Evolutionary conservation across 257 asterid species (phyloP), one percentile per base, ranked within the genome.

Genomic region (Solanum lignicaule): DNA sequence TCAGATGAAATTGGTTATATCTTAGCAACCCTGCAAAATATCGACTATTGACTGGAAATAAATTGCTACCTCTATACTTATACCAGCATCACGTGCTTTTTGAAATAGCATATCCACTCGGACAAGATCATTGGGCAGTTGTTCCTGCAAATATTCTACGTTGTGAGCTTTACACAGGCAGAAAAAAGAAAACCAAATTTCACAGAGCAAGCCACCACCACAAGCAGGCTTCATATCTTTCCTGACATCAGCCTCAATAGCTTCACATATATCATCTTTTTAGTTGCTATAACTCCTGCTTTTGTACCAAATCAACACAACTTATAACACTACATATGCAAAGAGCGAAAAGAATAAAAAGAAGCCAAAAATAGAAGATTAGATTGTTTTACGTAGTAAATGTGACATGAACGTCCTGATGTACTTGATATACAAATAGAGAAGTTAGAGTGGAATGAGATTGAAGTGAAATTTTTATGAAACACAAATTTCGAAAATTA

Each of bases 51-150:
- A 81, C 41, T 29, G 85, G 69, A 18, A 15, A 82, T 48, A 82
- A 82, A 32, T 68, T 33, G 55, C 66, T 69, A 94, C 99, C 98
- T 95, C 96, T 90, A 97, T 95, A 87, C 43, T 25, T 41, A 97
- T 95, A 79, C 98, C 98, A 88, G 98, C 93, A 92, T 93, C 95
- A 60, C 97, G 96, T 85, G 99, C 98, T 90, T 94, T 94, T 78
- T 88, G 93, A 91, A 97, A 97, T 84, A 97, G 91, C 95, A 92
- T 92, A 91, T 97, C 90, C 62, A 97, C 98, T 87, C 99, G 93
- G 73, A 91, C 89, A 41, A 94, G 91, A 91, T 97, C 99, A 90
- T 91, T 91, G 36, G 98, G 93, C 87, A 97, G 89, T 92, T 97
- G 98, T 82, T 97, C 99, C 99, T 97, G 93, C 91, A 92, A 88